phyloP scores from a whole-genome alignment of 202 grass and related monocot species.

The Cymbopogon flexuosus region DNA sequence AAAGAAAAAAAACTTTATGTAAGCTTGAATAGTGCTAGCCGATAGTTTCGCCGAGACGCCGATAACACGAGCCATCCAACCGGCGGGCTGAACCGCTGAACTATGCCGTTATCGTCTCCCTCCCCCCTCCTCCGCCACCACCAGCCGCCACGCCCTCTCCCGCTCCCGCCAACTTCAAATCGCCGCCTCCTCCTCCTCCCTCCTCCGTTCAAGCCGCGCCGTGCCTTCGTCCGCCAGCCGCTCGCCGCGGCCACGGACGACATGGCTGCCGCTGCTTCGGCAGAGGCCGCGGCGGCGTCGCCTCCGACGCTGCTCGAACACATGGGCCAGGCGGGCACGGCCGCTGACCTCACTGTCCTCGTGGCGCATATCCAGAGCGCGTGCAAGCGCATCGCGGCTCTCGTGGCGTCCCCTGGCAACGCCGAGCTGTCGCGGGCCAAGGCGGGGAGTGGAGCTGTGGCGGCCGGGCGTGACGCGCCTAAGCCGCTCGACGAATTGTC shows the following conservation, averaged over 20 bases:
- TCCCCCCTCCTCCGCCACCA: neutral
- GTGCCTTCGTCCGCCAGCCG: neutral
- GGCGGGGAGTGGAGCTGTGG: neutral
- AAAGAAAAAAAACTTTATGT: too few species aligned
- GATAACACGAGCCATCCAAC: neutral
- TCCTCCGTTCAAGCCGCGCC: neutral
- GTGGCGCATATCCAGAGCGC: constrained; percentile 73
- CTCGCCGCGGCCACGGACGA: neutral
- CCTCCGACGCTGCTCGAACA: constrained; percentile 55
- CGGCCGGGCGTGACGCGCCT: constrained; percentile 50
- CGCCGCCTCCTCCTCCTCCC: constrained; percentile 2
- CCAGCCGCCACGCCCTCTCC: neutral
- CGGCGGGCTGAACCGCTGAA: neutral
- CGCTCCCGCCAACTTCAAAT: constrained; percentile 39
- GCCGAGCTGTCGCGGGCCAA: constrained; percentile 38
- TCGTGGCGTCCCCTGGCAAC: constrained; percentile 63
- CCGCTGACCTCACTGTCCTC: constrained; percentile 59
- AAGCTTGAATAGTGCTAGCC: too few species aligned
- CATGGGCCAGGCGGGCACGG: constrained; percentile 37
- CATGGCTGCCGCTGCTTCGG: neutral
- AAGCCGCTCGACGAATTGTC: constrained; percentile 90
- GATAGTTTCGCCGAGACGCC: neutral
- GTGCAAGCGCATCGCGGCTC: constrained; percentile 83
- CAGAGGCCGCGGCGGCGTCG: neutral
- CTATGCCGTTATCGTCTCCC: constrained; percentile 45